Base-by-base conservation (phyloP, 2,329 filamentous ascomycete genomes). In the Colletotrichum horii region DNA sequence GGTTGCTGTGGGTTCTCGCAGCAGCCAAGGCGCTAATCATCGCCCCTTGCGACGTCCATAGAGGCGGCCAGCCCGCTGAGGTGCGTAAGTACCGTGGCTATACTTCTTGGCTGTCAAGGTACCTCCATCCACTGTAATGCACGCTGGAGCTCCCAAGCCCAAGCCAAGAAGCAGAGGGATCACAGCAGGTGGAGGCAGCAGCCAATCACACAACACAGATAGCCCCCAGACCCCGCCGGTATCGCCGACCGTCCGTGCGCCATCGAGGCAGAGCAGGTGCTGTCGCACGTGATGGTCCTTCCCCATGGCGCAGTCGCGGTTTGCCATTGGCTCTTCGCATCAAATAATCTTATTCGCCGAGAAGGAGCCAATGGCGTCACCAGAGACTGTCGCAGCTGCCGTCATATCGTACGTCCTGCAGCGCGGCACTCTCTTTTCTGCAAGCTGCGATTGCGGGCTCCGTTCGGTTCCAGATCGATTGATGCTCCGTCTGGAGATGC, bases 161-260 rank as follows among this genome's bases (percentile, higher is more conserved):
- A 12, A 43, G 71, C 70, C 43, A 74, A 70, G 52, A 71, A 5
- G 19, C 24, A 32, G 36, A 60, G 22, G 28, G 24, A 36, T 19
- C 28, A 55, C 36, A 30, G 36, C 26, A n/a, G 36, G 52, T 19
- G 26, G 16, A 22, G 34, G 52, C 4, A 26, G 26, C 4, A 43
- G 56, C 64, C 73, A 75, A 75, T 75, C 70, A 75, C 26, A 75
- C 73, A 58, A 75, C 58, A 65, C 22, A 70, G 16, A 15, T 65
- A 6, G 22, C 19, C 7, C 19, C 4, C 24, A 14, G 15, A 7
- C 22, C 68, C 55, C 68, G 66, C 9, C 32, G 24, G 66, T 62
- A 26, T 34, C 43, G n/a, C 24, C 15, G 43, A 30, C 48, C 32
- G 56, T 58, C 69, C 55, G 55, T 75, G 67, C 61, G 24, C 16